Base-by-base conservation (phyloP, 176 grass and related monocot species). In the Tillandsia fasciculata region DNA sequence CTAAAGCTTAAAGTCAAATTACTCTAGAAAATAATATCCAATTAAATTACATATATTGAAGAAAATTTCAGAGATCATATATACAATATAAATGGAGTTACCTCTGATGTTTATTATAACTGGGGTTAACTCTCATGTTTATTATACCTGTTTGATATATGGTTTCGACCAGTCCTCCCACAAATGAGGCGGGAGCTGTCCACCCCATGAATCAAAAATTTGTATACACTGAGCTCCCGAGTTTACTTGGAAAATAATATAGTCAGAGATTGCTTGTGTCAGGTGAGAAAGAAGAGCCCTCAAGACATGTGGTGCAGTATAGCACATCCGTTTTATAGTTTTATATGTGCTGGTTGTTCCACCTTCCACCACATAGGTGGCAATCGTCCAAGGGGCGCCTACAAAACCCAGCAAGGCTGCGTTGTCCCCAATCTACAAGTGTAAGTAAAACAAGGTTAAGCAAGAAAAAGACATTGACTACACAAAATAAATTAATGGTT, bases 141-240 rank as follows among this genome's bases (percentile, higher is more conserved):
- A 18, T 20, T 59, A 17, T 83, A 97, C 94, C 87, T 92, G 82
- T 75, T 85, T 79, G 68, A 97, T 97, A 67, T 97, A 97, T 76
- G 94, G 89, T 80, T 97, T 97, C 70, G 94, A 97, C 94, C 94
- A 97, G 59, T 85, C 63, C 59, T 97, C 94, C 94, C 94, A 97
- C 20, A 97, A 74, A 90, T 97, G 87, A 63, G 94, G 94, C 53
- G 94, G 94, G 65, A 97, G 79, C 74, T 97, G 94, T 18, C 89
- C 94, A 79, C 94, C 94, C 94, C 94, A 97, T 69, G 94, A 97
- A 81, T 97, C 94, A 80, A 97, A 97, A 82, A 97, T 97, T 57
- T 97, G 94, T 83, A 97, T 83, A 76, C 94, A 97, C 22, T 92
- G 89, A 69, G 94, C 94, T 63, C 94, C 94, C 52, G 89, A 97